Evolutionary conservation across 2,329 filamentous ascomycete species (phyloP), one percentile per base, ranked within the genome.

Genomic region (Penicillium digitatum): DNA sequence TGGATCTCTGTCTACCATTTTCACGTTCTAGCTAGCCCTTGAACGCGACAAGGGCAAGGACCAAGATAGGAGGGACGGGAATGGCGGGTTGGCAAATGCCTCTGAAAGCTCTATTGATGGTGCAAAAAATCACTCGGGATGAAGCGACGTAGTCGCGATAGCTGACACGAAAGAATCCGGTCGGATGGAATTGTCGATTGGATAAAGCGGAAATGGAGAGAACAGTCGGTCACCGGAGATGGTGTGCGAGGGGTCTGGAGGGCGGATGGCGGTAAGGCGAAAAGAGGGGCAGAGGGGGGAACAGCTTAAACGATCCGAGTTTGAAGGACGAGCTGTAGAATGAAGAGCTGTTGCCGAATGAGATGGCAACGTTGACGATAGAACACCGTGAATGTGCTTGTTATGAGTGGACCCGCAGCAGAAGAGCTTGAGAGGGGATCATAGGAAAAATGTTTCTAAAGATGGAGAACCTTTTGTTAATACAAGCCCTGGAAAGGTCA

Each of bases 1-100:
- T 79, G 88, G 83, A 81, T 95, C 91, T 81, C 87, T 88, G 85
- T 96, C 92, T 82, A 94, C 92, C 92, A 97, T 96, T 81, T 87
- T 71, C 64, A 68, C 65, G 65, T 93, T 76, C 71, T 71, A 70
- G 63, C 64, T 69, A 65, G 68, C 67, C 68, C 67, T 70, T 63
- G 60, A 54, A 62, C 61, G 60, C 62, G 61, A 61, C 61, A 57
- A 54, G 56, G 56, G 39, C 49, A 56, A 54, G 39, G 48, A 50
- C 29, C 49, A 52, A 55, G 59, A 59, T 55, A 56, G 51, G 48
- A 56, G 52, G 52, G 46, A 59, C 57, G 60, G 64, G 52, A 59
- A 55, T 38, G 42, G 40, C 35, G 42, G 57, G 32, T 24, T 40
- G 52, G 56, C 42, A 45, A 43, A 48, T 31, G 48, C 44, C 39